A percentile compares a stretch with the other conserved stretches of the same genome.
phyloP scores from a whole-genome alignment of 345 rosid genomes.

The Moricandia moricandioides region DNA sequence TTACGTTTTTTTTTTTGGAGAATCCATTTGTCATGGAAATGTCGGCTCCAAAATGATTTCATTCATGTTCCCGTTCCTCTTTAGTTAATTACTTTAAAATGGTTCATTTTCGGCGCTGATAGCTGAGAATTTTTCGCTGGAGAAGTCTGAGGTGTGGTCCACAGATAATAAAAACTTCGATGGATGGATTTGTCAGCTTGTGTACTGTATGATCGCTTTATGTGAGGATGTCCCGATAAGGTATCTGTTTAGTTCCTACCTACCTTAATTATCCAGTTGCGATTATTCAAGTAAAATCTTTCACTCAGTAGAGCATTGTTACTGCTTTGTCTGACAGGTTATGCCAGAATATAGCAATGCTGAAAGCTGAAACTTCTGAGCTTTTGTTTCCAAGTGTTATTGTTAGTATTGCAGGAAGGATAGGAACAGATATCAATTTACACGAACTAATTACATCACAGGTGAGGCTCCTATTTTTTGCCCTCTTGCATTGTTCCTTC shows the following conservation, averaged over 20 bases:
- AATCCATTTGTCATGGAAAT: conserved; percentile 9
- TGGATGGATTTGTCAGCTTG: conserved; percentile 88
- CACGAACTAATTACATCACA: conserved; percentile 60
- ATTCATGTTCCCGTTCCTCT: conserved; percentile 10
- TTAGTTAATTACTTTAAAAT: conserved; percentile 10
- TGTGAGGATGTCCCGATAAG: conserved; percentile 76
- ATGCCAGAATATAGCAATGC: conserved; percentile 75
- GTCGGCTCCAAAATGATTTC: neutral
- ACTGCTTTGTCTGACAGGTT: conserved; percentile 51
- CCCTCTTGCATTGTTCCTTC: conserved; percentile 8
- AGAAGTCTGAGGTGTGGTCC: conserved; percentile 70
- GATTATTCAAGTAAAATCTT: neutral
- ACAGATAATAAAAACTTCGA: conserved; percentile 71
- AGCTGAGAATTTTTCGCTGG: conserved; percentile 63
- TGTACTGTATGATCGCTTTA: conserved; percentile 63
- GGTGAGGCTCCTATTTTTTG: conserved; percentile 40
- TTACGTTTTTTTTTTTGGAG: neutral
- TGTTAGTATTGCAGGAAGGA: conserved; percentile 72
- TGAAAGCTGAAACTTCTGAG: conserved; percentile 90
- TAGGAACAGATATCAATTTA: conserved; percentile 48
- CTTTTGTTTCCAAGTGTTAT: conserved; percentile 70
- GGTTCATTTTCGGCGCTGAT: conserved; percentile 31
- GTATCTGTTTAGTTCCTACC: conserved; percentile 38
- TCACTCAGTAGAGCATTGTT: conserved; percentile 9
- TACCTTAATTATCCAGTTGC: conserved; percentile 7